Conservation (phyloP, 2,329 filamentous ascomycete species). For the Colletotrichum tanaceti region DNA sequence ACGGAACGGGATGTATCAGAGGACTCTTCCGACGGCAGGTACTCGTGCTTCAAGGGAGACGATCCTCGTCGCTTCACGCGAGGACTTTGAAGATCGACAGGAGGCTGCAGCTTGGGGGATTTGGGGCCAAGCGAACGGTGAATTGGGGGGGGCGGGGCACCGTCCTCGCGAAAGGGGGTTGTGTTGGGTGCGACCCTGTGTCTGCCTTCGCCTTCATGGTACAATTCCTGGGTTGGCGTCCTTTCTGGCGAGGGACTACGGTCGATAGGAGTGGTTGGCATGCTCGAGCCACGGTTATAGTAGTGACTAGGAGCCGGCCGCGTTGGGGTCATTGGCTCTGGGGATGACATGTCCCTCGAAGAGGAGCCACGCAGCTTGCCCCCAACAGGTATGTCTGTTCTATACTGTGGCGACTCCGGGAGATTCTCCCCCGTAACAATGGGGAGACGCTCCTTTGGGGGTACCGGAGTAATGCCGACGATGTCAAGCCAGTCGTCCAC, state of each 20-base stretch:
- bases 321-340: conserved; percentile 46
- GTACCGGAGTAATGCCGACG: conserved; percentile 66
- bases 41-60: conserved; percentile 96
- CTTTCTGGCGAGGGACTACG: conserved; percentile 49
- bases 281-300: conserved; percentile 47
- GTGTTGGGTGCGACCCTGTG: conserved; percentile 50
- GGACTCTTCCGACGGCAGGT: conserved; percentile 81
- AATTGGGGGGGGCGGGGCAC: conserved; percentile 65
- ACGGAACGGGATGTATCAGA: conserved; percentile 72
- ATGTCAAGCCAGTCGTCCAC: conserved; percentile 89
- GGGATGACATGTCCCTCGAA: conserved; percentile 37
- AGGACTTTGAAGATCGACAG: conserved; percentile 57
- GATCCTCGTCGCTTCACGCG: conserved; percentile 79
- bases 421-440: conserved; percentile 47
- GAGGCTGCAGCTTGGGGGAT: conserved; percentile 56
- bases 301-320: conserved; percentile 52
- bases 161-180: conserved; percentile 61
- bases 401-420: conserved; percentile 29
- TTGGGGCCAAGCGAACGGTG: conserved; percentile 60
- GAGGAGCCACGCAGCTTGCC: conserved; percentile 29
- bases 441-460: conserved; percentile 55
- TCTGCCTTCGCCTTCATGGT: conserved; percentile 51
- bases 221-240: conserved; percentile 53
- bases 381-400: conserved; percentile 38
- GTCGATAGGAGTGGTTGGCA: conserved; percentile 46